Evolutionary conservation across 73 alveolate species (phyloP).

Genomic region (Tetrahymena borealis): DNA sequence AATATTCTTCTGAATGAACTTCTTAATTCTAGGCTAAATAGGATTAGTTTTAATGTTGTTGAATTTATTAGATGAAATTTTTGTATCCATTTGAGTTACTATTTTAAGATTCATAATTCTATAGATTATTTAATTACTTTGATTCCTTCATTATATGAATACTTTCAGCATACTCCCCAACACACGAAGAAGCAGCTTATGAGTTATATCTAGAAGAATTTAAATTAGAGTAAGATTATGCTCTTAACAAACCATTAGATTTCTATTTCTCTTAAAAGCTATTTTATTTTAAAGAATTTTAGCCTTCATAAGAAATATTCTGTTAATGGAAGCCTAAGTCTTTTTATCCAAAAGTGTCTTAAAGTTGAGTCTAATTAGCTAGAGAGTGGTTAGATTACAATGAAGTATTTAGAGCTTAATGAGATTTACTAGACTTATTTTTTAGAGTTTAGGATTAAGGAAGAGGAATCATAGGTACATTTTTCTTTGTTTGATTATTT

Average conservation of each 20-base stretch:
- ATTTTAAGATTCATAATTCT: neutral
- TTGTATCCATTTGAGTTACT: neutral
- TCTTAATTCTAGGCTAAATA: neutral
- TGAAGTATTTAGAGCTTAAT: neutral
- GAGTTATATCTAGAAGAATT: neutral
- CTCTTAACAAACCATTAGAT: neutral
- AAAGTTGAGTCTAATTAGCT: neutral
- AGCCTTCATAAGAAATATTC: neutral
- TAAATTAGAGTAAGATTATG: neutral
- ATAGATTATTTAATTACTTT: neutral
- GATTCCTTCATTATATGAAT: neutral
- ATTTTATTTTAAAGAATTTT: neutral
- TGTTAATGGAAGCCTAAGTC: neutral
- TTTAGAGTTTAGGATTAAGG: no score
- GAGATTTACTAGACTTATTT: no score
- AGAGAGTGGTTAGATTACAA: neutral
- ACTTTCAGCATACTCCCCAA: neutral
- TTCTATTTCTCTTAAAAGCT: neutral
- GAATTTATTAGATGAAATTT: neutral
- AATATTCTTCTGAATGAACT: neutral
- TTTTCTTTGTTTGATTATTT: neutral
- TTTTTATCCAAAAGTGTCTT: neutral
- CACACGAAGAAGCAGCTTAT: neutral
- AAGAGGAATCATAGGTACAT: neutral
- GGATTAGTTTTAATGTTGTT: neutral